These are phyloP conservation scores for Cladophialophora psammophila DNA, from an alignment of 2,329 filamentous ascomycete species.

Conservation along the genomic window DNA sequence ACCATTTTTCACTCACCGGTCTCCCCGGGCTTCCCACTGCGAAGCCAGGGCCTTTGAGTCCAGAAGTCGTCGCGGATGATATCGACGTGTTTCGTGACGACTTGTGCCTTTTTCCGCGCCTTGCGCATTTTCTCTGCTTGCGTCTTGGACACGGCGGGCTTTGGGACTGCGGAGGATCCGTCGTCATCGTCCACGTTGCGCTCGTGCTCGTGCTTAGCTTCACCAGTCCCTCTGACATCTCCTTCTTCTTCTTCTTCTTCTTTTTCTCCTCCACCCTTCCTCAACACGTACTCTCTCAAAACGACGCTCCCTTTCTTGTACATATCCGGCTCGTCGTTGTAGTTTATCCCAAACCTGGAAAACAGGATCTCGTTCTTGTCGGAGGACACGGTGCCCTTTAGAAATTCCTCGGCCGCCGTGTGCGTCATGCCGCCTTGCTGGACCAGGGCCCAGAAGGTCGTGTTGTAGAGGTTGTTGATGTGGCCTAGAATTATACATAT, in stretches of 20 bases:
- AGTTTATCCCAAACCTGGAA: conserved; percentile 87
- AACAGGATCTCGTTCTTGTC: conserved; percentile 98
- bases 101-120: conserved; percentile 76
- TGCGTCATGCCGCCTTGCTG: conserved; percentile 76
- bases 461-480: conserved; percentile 99
- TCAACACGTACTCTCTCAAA: conserved; percentile 81
- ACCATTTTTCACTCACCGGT: background rate
- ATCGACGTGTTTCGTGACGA: conserved; percentile 86
- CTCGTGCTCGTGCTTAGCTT: conserved; percentile 1
- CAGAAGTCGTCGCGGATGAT: conserved; percentile 97
- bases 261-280: conserved; percentile 3
- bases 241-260: background rate
- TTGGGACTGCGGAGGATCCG: background rate
- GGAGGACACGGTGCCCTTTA: conserved; percentile 80
- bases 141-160: conserved; percentile 63
- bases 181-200: background rate
- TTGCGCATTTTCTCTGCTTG: conserved; percentile 85
- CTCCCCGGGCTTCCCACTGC: conserved; percentile 30
- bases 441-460: conserved; percentile 91
- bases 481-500: conserved; percentile 66
- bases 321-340: conserved; percentile 94
- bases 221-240: background rate
- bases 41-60: conserved; percentile 82
- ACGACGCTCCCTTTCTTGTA: conserved; percentile 93
- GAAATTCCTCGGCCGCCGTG: conserved; percentile 78